Evolutionary conservation across 495 filamentous ascomycete genomes (phyloP).

Genomic region (Penicillium bialowiezense): DNA sequence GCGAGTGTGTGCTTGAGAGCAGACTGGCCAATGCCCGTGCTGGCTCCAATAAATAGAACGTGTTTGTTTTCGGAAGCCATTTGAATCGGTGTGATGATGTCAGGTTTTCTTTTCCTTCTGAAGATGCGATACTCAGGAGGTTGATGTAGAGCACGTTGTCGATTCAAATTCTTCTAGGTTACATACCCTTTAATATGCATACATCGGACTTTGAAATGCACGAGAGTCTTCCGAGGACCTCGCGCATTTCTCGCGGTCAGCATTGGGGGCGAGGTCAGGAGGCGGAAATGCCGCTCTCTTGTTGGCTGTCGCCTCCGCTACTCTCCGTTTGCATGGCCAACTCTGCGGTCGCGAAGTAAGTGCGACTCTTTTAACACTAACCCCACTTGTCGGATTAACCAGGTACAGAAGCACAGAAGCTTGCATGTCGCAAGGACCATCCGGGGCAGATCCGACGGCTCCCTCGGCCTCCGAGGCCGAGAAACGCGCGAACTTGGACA

Average conservation of each 20-base stretch:
- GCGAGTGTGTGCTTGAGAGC: slow-evolving; percentile 50
- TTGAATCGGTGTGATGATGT: no score
- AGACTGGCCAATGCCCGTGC: slow-evolving; percentile 45
- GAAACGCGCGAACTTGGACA: slow-evolving; percentile 27
- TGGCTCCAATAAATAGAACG: slow-evolving; percentile 52
- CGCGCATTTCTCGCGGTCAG: slow-evolving; percentile 11
- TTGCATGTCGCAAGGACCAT: slow-evolving; percentile 10
- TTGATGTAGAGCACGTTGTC: no score
- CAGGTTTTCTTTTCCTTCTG: no score
- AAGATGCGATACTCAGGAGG: no score
- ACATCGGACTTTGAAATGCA: neutral
- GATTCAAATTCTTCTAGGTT: no score
- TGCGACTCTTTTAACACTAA: no score
- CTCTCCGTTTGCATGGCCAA: neutral
- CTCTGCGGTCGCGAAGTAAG: no score
- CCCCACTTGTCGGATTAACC: no score
- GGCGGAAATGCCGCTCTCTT: neutral
- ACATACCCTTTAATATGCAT: neutral
- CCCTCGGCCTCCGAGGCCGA: slow-evolving; percentile 30
- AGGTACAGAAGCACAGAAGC: no score
- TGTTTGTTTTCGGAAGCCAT: slow-evolving; percentile 23
- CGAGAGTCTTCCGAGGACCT: neutral
- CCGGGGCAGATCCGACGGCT: slow-evolving; percentile 4
- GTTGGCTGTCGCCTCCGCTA: slow-evolving; percentile 1
- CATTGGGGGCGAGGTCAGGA: neutral